phyloP scores from a whole-genome alignment of 2,329 filamentous ascomycete species.

The Alternaria solani region DNA sequence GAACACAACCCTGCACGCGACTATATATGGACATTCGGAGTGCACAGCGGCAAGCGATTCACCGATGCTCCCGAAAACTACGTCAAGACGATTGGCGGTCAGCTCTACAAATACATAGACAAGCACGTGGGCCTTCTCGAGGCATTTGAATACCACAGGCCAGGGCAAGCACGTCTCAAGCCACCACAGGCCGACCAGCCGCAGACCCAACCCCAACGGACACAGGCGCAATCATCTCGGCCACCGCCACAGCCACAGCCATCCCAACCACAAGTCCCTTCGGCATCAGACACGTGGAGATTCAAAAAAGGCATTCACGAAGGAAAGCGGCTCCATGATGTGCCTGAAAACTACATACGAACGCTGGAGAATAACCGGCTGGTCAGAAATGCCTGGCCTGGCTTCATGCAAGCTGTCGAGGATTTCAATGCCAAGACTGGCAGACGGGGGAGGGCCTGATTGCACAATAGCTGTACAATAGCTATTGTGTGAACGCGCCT shows the following conservation, averaged over 20 bases:
- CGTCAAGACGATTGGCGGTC: constrained; percentile 32
- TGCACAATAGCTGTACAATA: background rate
- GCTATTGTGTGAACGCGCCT: background rate
- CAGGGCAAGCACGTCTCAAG: constrained; percentile 23
- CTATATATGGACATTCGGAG: constrained; percentile 34
- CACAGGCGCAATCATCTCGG: constrained; percentile 1
- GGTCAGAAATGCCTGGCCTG: constrained; percentile 28
- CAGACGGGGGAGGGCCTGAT: constrained; percentile 17
- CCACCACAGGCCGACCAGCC: background rate
- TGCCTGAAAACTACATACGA: constrained; percentile 30
- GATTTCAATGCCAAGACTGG: constrained; percentile 35
- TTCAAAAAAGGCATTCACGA: constrained; percentile 18
- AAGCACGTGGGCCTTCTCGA: constrained; percentile 30
- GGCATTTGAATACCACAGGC: constrained; percentile 36
- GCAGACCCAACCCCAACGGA: constrained; percentile 6
- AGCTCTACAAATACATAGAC: constrained; percentile 26
- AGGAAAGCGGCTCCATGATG: constrained; percentile 25
- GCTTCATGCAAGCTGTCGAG: constrained; percentile 26
- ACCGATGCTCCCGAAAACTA: constrained; percentile 31
- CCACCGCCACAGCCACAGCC: background rate
- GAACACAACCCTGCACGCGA: constrained; percentile 20
- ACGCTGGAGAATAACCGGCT: constrained; percentile 30
- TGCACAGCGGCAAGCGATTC: constrained; percentile 27
- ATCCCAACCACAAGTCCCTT: background rate
- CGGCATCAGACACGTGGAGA: constrained; percentile 7